phyloP scores from a whole-genome alignment of 1,284 basidiomycete species.

The Ustilago xerochloae region DNA sequence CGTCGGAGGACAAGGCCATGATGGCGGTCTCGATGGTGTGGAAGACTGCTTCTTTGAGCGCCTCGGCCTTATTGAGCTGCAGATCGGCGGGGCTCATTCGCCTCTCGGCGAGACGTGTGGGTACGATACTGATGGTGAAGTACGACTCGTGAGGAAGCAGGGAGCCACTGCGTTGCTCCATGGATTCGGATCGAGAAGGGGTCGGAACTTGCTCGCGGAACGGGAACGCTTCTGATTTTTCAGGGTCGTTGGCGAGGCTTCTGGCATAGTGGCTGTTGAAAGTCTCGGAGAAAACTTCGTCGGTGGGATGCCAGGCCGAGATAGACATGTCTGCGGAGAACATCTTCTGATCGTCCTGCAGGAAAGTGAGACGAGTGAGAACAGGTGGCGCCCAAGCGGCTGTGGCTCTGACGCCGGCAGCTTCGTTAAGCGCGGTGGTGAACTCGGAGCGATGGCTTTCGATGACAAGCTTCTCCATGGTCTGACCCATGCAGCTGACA shows the following conservation, averaged over 20 bases:
- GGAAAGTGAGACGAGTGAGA: conserved; percentile 53
- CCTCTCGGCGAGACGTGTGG: conserved; percentile 44
- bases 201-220: not conserved
- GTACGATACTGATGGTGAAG: conserved; percentile 56
- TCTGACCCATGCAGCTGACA: conserved; percentile 53
- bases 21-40: conserved; percentile 54
- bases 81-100: conserved; percentile 47
- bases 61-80: conserved; percentile 41
- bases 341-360: conserved; percentile 46
- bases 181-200: conserved; percentile 14
- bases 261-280: conserved; percentile 42
- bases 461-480: conserved; percentile 50
- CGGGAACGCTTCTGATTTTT: conserved; percentile 20
- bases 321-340: conserved; percentile 54
- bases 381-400: conserved; percentile 49
- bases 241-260: conserved; percentile 9
- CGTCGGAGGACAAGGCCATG: conserved; percentile 57
- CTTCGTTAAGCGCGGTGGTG: conserved; percentile 53
- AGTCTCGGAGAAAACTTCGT: conserved; percentile 56
- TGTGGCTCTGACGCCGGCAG: conserved; percentile 33
- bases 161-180: conserved; percentile 23
- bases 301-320: conserved; percentile 62
- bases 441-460: conserved; percentile 24
- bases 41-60: conserved; percentile 52
- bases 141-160: conserved; percentile 54